Base-by-base conservation (phyloP, 163 green algal genomes). In the Chlamydomonas reinhardtii region DNA sequence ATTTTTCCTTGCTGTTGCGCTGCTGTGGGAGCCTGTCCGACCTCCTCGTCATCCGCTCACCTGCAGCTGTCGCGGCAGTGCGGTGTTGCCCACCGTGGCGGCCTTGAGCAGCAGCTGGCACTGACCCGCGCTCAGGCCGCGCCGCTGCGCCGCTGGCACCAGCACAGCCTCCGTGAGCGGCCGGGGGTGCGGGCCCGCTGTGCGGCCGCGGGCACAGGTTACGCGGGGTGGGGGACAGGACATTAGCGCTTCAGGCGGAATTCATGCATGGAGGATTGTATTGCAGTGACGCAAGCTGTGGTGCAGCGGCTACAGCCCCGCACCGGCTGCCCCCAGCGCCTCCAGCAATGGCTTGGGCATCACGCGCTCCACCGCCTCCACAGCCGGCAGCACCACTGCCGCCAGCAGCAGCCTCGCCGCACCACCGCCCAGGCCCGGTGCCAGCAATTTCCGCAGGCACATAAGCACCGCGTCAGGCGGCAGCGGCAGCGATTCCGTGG, bases 361-460 rank as follows among this genome's bases (percentile, higher is more conserved):
- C 20, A 84, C 76, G 16, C 65, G 64, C 20, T 84, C 76, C 76
- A 84, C 76, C 29, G 76, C 76, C 64, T 20, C 27, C 64, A 84
- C 76, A n/a, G 76, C 76, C n/a, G 76, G 76, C 29, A 75, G 65
- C 64, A 68, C 65, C 31, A 43, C 76, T 4, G n/a, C 43, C 24
- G 14, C 19, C 65, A 84, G 65, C 76, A 75, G 39, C 76, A 84
- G 17, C 65, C 76, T 65, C 39, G 76, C 76, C 22, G 76, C 76
- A n/a, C 64, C 76, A 43, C 76, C 76, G 64, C 76, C 62, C 11
- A 84, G 76, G 37, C 43, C 64, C 64, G 76, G 65, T 39, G 64
- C 69, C 65, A 75, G 9, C n/a, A 84, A n/a, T n/a, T 64, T 65
- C 65, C 76, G 64, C 34, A 69, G 8, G 25, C 74, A 17, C 35